Conservation (phyloP, 768 basidiomycete species). For the Candolleomyces eurysporus region DNA sequence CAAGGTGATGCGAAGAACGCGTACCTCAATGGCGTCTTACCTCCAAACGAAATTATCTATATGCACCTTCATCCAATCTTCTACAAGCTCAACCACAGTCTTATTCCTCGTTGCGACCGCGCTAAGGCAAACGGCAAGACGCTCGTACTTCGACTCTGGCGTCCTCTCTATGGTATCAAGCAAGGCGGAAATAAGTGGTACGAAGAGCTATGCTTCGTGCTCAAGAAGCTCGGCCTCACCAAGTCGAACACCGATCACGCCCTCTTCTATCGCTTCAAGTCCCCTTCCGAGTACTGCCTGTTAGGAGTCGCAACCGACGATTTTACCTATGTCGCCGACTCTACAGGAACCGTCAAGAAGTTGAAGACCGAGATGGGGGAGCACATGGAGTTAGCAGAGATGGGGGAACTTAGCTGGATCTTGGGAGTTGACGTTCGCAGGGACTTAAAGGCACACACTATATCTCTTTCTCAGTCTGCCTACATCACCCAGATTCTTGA, state of each 20-base stretch:
- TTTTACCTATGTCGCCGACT: constrained; percentile 3
- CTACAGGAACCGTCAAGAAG: not conserved
- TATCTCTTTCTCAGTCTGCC: constrained; percentile 22
- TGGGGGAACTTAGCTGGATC: constrained; percentile 25
- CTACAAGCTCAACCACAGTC: not conserved
- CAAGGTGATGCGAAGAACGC: not conserved
- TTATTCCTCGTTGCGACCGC: not conserved
- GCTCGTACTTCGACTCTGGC: not conserved
- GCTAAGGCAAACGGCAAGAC: not conserved
- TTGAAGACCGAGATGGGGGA: constrained; percentile 1
- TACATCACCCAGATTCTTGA: constrained; percentile 22
- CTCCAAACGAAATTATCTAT: not conserved
- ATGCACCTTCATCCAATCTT: not conserved
- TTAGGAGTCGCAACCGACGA: constrained; percentile 18
- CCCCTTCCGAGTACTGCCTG: constrained; percentile 23
- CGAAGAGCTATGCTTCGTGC: constrained; percentile 11
- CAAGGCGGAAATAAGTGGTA: no score
- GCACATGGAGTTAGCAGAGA: constrained; percentile 20
- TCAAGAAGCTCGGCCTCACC: constrained; percentile 13
- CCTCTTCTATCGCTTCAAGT: constrained; percentile 14
- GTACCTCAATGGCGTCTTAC: not conserved
- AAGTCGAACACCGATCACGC: constrained; percentile 2
- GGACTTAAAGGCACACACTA: constrained; percentile 14
- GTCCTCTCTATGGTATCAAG: no score
- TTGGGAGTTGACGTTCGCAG: constrained; percentile 23